Evolutionary conservation across 2,329 filamentous ascomycete species (phyloP), one percentile per base, ranked within the genome.

Genomic region (Juglanconis sp.): DNA sequence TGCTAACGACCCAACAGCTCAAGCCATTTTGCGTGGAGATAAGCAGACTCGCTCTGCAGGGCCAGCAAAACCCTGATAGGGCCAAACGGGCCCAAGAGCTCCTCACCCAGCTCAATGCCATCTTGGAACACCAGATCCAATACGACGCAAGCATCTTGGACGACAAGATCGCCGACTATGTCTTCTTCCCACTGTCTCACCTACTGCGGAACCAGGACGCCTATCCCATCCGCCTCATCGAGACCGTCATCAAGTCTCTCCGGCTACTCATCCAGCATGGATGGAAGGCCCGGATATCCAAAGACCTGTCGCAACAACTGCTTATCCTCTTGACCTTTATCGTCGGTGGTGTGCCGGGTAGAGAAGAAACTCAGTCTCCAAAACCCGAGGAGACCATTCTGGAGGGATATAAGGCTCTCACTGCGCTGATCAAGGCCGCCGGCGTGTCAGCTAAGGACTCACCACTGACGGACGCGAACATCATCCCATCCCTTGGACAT

Each of bases 101-200:
- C 32, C 77, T 76, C 2, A 70, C 73, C 31, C 74, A 79, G 60
- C 71, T 87, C 3, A 72, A 79, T 35, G 64, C 65, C 30, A 71
- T 83, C n/a, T 72, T 87, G 4, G 69, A 78, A 49, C 69, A 71
- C 36, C 81, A 81, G 67, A 67, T 76, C 34, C 68, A 71, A 47
- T 68, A 68, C 31, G 79, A 85, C 64, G 72, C 77, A 3, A 71
- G 76, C 2, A 76, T 78, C 0, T 73, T 98, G 17, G 91, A 97
- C 71, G 82, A 87, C 56, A 94, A 92, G 71, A 78, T 98, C 17
- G 92, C 93, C 13, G 93, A 97, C 77, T 99, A 98, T 79, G 84
- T 90, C 69, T 98, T 98, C 78, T 96, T 97, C 64, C 95, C 95
- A 0, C 79, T 99, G 0, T 92, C 91, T 0, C 89, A 95, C 67